Evolutionary conservation across 192 early-diverging fungal species (phyloP), one percentile per base, ranked within the genome.

Genomic region (Backusella liffmaniae): DNA sequence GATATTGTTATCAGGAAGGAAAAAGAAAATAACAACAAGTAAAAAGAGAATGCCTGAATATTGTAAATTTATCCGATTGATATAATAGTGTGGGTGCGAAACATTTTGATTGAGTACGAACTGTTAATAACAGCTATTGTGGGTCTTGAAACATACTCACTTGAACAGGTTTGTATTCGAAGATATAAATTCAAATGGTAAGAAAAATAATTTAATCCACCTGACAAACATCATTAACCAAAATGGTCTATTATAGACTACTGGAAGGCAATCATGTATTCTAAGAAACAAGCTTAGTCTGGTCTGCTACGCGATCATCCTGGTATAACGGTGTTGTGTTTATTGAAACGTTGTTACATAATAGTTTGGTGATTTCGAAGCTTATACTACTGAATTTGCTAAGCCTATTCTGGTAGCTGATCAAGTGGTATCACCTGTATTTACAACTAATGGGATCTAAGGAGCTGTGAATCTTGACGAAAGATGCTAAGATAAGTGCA

Each of bases 401-500:
- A 77, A 74, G 34, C 46, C 76, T 30, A 89, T 93, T 86, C 85
- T 96, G 36, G 32, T 51, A 0, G 16, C 66, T 8, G 35, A 66
- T 10, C 35, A 69, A 15, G 49, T 32, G 26, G 30, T 30, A 8
- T 29, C 53, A 1, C 72, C 72, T 59, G 36, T 73, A n/a, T 76
- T 69, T 46, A 30, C 41, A 15, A 26, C 69, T 4, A 42, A 71
- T 29, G 23, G 35, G 91, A 95, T 79, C 90, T 91, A 46, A 88
- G 89, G 65, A 90, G 93, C 66, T 89, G 89, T 49, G 94, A 94
- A 70, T 88, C 87, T 59, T 92, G 88, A 77, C 86, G 88, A 18
- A 93, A 95, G 77, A 93, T 97, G 67, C 85, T 97, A 21, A 86
- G 96, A 9, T 95, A 98, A 77, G 96, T 98, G 12, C 94, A 91